Conservation (phyloP, 106 monocot species). For the Agapanthus africanus region DNA sequence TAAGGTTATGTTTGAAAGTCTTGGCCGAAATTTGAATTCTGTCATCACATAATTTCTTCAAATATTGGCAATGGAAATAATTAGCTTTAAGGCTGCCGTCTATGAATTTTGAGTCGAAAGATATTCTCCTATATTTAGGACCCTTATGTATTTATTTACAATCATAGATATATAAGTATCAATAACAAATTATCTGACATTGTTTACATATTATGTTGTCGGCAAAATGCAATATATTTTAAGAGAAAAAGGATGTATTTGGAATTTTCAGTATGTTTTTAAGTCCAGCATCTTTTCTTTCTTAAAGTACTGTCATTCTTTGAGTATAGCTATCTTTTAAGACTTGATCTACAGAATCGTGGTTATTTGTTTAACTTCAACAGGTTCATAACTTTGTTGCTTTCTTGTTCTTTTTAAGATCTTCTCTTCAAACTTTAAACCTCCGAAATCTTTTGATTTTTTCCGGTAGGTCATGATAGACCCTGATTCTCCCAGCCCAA, state of each 20-base stretch:
- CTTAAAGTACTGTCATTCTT: background rate
- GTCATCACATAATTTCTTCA: background rate
- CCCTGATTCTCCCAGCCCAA: conserved; percentile 58
- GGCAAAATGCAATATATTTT: background rate
- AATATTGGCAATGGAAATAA: too few species aligned
- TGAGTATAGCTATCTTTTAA: background rate
- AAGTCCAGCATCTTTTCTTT: background rate
- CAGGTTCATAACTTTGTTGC: background rate
- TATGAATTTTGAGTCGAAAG: too few species aligned
- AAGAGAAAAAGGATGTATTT: background rate
- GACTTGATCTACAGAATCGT: background rate
- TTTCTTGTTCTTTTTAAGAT: background rate
- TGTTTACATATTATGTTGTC: background rate
- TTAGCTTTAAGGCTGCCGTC: too few species aligned
- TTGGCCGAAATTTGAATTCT: too few species aligned
- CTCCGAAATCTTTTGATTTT: background rate
- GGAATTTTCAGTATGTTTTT: background rate
- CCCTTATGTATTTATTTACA: too few species aligned
- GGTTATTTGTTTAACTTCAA: background rate
- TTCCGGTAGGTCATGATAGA: conserved; percentile 53
- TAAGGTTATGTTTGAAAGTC: too few species aligned
- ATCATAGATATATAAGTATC: too few species aligned
- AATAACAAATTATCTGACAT: too few species aligned
- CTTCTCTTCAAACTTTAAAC: background rate
- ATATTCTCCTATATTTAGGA: too few species aligned